These are phyloP conservation scores for Trichothecium roseum DNA, from an alignment of 2,329 filamentous ascomycete genomes.

Conservation along the genomic window DNA sequence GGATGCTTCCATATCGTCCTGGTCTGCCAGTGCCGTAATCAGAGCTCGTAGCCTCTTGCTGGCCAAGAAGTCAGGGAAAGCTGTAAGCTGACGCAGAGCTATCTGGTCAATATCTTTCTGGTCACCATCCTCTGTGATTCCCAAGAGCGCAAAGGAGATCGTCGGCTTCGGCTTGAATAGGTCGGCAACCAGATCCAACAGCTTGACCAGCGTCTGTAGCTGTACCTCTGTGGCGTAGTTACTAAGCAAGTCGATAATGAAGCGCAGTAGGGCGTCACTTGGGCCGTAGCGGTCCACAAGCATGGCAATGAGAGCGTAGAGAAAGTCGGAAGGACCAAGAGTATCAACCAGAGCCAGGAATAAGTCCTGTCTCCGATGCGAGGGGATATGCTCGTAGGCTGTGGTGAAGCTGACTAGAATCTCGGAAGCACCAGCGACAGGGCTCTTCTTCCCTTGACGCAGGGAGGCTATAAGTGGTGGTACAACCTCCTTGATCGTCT, in stretches of 20 bases:
- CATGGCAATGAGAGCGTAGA: constrained; percentile 81
- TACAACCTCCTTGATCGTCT: constrained; percentile 88
- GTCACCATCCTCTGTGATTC: constrained; percentile 32
- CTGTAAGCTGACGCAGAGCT: constrained; percentile 42
- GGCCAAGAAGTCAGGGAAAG: constrained; percentile 47
- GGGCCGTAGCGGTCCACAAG: constrained; percentile 80
- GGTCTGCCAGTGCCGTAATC: constrained; percentile 44
- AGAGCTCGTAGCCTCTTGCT: constrained; percentile 46
- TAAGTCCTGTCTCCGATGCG: constrained; percentile 70
- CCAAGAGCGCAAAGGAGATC: constrained; percentile 63
- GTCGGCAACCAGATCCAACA: constrained; percentile 65
- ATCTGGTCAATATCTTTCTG: constrained; percentile 38
- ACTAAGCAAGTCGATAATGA: constrained; percentile 64
- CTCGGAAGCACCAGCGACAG: constrained; percentile 75
- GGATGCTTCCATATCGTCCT: constrained; percentile 55
- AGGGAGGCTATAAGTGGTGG: constrained; percentile 83
- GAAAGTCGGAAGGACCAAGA: constrained; percentile 73
- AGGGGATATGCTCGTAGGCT: constrained; percentile 91
- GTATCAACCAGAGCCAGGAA: constrained; percentile 81
- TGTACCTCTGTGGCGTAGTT: constrained; percentile 67
- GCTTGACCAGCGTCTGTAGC: constrained; percentile 66
- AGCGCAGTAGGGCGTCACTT: constrained; percentile 63
- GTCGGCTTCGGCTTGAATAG: constrained; percentile 64
- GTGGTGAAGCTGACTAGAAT: constrained; percentile 92
- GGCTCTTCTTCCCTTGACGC: constrained; percentile 65